Evolutionary conservation across 345 rosid species (phyloP).

Genomic region (Aethionema arabicum): DNA sequence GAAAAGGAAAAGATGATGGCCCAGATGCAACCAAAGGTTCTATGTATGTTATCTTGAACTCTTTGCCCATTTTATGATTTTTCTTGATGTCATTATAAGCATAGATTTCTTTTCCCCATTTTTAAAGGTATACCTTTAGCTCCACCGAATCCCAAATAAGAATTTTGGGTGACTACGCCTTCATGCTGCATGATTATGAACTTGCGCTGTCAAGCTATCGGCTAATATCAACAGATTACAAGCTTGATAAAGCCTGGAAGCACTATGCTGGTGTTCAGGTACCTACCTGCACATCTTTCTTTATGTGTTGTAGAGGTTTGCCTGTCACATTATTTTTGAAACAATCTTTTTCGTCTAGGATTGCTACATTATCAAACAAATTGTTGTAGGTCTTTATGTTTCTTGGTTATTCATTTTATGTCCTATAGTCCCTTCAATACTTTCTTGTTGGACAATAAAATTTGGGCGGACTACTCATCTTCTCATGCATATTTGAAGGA

Average conservation of each 20-base stretch:
- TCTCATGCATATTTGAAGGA: constrained; percentile 55
- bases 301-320: constrained; percentile 22
- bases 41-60: constrained; percentile 49
- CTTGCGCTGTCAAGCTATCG: constrained; percentile 94
- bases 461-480: constrained; percentile 30
- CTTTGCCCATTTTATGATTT: constrained; percentile 21
- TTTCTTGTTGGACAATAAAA: constrained; percentile 18
- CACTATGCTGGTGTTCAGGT: constrained; percentile 98
- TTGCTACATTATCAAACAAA: constrained; percentile 17
- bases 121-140: constrained; percentile 86
- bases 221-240: constrained; percentile 92
- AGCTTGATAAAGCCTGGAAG: constrained; percentile 98
- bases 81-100: constrained; percentile 24
- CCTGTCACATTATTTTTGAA: constrained; percentile 18
- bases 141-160: constrained; percentile 93
- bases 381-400: constrained; percentile 6
- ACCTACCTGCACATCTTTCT: constrained; percentile 47
- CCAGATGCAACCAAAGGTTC: constrained; percentile 63
- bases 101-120: constrained; percentile 25
- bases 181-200: constrained; percentile 97
- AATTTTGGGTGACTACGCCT: constrained; percentile 92
- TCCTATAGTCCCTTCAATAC: constrained; percentile 22
- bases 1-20: constrained; percentile 94
- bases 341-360: constrained; percentile 13
- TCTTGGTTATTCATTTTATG: constrained; percentile 7